Evolutionary conservation across 2,329 filamentous ascomycete genomes (phyloP).

Genomic region (Karstenula rhodostoma): DNA sequence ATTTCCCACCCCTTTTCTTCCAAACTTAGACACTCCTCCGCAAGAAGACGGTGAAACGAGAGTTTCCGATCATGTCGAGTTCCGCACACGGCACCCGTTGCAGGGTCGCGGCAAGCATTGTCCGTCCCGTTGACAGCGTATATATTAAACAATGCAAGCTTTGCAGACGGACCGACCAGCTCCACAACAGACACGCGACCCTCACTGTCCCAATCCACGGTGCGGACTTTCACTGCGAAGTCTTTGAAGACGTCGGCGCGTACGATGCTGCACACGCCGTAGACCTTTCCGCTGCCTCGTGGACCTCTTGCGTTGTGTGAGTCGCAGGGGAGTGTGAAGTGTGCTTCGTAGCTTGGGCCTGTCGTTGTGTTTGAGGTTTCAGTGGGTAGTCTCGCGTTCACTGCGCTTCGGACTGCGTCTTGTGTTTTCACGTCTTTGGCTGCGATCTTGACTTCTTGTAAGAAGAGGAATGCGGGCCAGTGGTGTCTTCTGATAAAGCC

Average conservation of each 20-base stretch:
- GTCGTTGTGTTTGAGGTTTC: slow-evolving; percentile 10
- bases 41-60: slow-evolving; percentile 56
- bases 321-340: slow-evolving; percentile 60
- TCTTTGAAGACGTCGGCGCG: slow-evolving; percentile 51
- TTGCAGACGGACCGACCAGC: slow-evolving; percentile 29
- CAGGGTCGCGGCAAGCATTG: slow-evolving; percentile 55
- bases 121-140: slow-evolving; percentile 64
- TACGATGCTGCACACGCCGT: slow-evolving; percentile 62
- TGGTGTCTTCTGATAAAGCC: slow-evolving; percentile 55
- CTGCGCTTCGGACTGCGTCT: slow-evolving; percentile 50
- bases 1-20: slow-evolving; percentile 54
- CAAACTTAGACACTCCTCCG: slow-evolving; percentile 54
- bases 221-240: slow-evolving; percentile 31
- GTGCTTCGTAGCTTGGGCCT: slow-evolving; percentile 52
- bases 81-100: slow-evolving; percentile 52
- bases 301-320: slow-evolving; percentile 60
- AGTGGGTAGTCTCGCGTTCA: slow-evolving; percentile 30
- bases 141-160: slow-evolving; percentile 60
- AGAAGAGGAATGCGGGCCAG: slow-evolving; percentile 56
- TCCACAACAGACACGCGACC: slow-evolving; percentile 61
- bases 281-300: slow-evolving; percentile 55
- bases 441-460: slow-evolving; percentile 62
- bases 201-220: slow-evolving; percentile 61
- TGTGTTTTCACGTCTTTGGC: slow-evolving; percentile 50
- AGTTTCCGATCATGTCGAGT: slow-evolving; percentile 63